Evolutionary conservation across 345 rosid genomes (phyloP).

Genomic region (Cardamine occulta): DNA sequence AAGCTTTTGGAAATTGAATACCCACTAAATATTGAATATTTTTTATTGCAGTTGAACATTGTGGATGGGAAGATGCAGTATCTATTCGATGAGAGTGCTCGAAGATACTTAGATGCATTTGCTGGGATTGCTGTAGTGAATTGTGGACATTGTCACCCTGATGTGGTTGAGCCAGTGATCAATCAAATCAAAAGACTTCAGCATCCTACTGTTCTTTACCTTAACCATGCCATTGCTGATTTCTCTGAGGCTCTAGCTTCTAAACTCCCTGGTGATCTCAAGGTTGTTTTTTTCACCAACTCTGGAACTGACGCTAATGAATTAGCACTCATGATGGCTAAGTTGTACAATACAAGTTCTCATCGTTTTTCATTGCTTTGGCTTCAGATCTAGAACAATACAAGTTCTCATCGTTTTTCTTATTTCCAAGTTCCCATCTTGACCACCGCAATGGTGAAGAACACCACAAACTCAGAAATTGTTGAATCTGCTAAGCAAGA

Average conservation of each 20-base stretch:
- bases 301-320: slow-evolving; percentile 99
- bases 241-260: slow-evolving; percentile 84
- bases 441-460: too few species aligned
- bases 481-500: too few species aligned
- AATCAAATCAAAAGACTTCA: slow-evolving; percentile 77
- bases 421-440: too few species aligned
- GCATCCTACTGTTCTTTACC: slow-evolving; percentile 88
- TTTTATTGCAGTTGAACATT: slow-evolving; percentile 60
- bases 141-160: slow-evolving; percentile 97
- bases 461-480: too few species aligned
- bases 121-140: slow-evolving; percentile 95
- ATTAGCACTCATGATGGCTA: slow-evolving; percentile 92
- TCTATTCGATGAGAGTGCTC: slow-evolving; percentile 83
- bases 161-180: slow-evolving; percentile 69
- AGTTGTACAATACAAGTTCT: slow-evolving; percentile 82
- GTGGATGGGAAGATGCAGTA: slow-evolving; percentile 98
- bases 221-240: slow-evolving; percentile 77
- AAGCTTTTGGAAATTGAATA: not conserved
- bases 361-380: too few species aligned
- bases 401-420: too few species aligned
- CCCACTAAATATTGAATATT: not conserved
- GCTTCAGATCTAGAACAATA: too few species aligned
- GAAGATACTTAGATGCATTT: slow-evolving; percentile 84
- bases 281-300: slow-evolving; percentile 95
- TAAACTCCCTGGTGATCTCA: slow-evolving; percentile 91